Conservation (phyloP, 1,284 basidiomycete species). For the Sphaerobolus stellatus region DNA sequence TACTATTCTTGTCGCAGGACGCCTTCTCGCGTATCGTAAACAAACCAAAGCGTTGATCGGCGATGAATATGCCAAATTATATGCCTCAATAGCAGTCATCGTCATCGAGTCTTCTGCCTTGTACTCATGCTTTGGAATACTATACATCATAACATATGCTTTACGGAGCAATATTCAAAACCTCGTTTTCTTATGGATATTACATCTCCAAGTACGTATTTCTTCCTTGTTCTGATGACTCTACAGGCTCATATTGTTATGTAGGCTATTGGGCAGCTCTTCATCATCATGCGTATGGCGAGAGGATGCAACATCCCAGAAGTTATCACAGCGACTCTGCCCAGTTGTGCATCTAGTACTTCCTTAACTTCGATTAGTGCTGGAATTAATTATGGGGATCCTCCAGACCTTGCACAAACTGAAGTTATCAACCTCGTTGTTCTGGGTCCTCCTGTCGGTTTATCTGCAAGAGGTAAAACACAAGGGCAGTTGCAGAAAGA, state of each 20-base stretch:
- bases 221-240: background rate
- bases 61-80: constrained; percentile 21
- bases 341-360: too few species aligned
- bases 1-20: constrained; percentile 36
- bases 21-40: constrained; percentile 33
- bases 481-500: too few species aligned
- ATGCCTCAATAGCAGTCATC: constrained; percentile 20
- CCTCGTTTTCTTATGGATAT: constrained; percentile 11
- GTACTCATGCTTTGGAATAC: constrained; percentile 1
- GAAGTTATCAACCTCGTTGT: too few species aligned
- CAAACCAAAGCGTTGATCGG: constrained; percentile 29
- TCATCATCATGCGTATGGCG: constrained; percentile 23
- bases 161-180: constrained; percentile 1
- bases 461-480: too few species aligned
- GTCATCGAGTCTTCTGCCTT: constrained; percentile 26
- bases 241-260: too few species aligned
- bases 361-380: too few species aligned
- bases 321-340: too few species aligned
- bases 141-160: constrained; percentile 8
- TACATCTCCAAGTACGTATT: constrained; percentile 7
- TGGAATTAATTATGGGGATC: too few species aligned
- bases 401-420: too few species aligned
- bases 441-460: too few species aligned
- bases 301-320: constrained; percentile 15
- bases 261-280: constrained; percentile 19